Evolutionary conservation across 202 grass and related monocot species (phyloP), one percentile per base, ranked within the genome.

Genomic region (Setaria viridis): DNA sequence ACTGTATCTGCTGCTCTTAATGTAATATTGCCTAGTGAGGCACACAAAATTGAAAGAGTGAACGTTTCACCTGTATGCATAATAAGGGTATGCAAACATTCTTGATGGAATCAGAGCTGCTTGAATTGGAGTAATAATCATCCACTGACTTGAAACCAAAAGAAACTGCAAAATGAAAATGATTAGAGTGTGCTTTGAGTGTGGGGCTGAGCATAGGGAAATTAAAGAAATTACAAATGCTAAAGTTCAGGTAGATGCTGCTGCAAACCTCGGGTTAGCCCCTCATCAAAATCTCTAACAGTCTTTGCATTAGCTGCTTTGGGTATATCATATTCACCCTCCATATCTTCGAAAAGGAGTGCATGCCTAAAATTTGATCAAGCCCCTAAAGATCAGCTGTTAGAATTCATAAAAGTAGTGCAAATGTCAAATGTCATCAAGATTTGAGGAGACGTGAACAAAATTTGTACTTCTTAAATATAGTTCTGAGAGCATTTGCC

Each of bases 111-210:
- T 82, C 90, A 51, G 96, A 99, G 85, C 96, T 95, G 82, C 93
- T 91, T 62, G 96, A 99, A 73, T 95, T 95, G 49, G 85, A 91
- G 62, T 99, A 99, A 85, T 99, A 99, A 88, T 99, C 96, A 92
- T 99, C 96, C 64, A 91, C 93, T 17, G 96, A 99, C 76, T 92
- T 95, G 86, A 99, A 99, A 86, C 96, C 96, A 95, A 99, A 99
- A 71, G 96, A 95, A 84, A 99, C 96, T 95, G 87, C 81, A 84
- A 53, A 60, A 9, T 29, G 58, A 60, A 60, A 62, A n/a, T 7
- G 41, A 21, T 77, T 58, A 51, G 86, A 82, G 20, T 75, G 14
- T 66, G 67, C 71, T 75, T 84, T 82, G 64, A 33, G 55, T 75
- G 80, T 78, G 39, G 57, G 37, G 19, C 35, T 78, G 60, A 37